phyloP scores from a whole-genome alignment of 2,329 filamentous ascomycete genomes.

The Pseudofabraea citricarpa region DNA sequence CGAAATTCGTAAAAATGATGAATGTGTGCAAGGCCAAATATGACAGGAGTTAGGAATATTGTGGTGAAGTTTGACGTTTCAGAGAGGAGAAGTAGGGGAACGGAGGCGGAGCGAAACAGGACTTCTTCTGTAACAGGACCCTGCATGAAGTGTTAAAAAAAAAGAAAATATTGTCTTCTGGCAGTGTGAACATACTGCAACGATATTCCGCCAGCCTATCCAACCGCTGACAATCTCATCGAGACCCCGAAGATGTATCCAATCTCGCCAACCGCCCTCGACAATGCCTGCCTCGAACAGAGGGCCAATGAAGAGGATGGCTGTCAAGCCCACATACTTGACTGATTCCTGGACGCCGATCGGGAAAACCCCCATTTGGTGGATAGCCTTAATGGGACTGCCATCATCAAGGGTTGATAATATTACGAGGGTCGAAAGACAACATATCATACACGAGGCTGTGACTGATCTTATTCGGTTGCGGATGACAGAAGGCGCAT shows the following conservation, averaged over 20 bases:
- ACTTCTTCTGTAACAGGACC: conserved; percentile 90
- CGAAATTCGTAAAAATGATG: conserved; percentile 97
- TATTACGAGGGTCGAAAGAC: conserved; percentile 61
- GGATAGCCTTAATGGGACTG: conserved; percentile 51
- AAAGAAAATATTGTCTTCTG: conserved; percentile 3
- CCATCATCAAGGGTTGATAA: conserved; percentile 50
- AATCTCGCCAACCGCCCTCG: conserved; percentile 64
- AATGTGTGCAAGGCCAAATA: conserved; percentile 89
- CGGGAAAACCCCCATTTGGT: conserved; percentile 78
- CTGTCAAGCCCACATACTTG: conserved; percentile 65
- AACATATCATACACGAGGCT: conserved; percentile 66
- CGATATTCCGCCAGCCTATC: conserved; percentile 80
- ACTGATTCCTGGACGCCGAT: conserved; percentile 58
- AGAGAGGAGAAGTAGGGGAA: conserved; percentile 76
- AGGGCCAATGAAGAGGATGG: conserved; percentile 76
- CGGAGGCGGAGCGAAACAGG: conserved; percentile 82
- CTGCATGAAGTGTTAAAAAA: conserved; percentile 25
- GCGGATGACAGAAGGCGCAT: conserved; percentile 85
- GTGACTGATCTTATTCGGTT: conserved; percentile 79
- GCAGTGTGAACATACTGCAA: conserved; percentile 57
- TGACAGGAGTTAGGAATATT: conserved; percentile 77
- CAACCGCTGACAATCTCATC: conserved; percentile 63
- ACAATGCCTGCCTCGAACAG: conserved; percentile 75
- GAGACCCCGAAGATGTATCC: conserved; percentile 52
- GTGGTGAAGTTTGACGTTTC: conserved; percentile 46